Conservation (phyloP, 2,329 filamentous ascomycete genomes). For the Torrubiellomyces zombiae region DNA sequence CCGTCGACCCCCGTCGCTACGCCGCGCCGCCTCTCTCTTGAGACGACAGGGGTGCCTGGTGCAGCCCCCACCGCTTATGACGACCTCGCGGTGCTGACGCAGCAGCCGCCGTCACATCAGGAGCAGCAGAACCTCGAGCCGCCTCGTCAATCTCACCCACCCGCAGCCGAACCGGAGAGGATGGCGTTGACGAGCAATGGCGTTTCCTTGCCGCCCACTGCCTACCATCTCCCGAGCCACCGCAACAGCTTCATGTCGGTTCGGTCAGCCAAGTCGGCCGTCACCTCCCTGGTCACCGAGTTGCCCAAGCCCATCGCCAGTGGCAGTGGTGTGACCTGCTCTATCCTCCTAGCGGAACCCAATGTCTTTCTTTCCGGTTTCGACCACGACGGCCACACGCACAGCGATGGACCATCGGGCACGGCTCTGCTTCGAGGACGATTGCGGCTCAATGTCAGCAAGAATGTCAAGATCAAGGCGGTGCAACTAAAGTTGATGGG, state of each 20-base stretch:
- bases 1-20: not conserved
- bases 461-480: constrained; percentile 84
- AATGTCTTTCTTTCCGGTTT: constrained; percentile 67
- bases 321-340: constrained; percentile 58
- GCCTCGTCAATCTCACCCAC: constrained; percentile 1
- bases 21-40: no score
- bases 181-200: constrained; percentile 11
- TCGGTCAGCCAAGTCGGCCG: constrained; percentile 31
- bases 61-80: no score
- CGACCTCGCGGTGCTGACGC: no score
- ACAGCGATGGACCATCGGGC: constrained; percentile 40
- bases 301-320: constrained; percentile 60
- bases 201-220: constrained; percentile 7
- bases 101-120: constrained; percentile 3
- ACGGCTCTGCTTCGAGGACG: constrained; percentile 78
- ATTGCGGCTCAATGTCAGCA: constrained; percentile 65
- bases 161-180: constrained; percentile 2
- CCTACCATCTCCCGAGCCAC: constrained; percentile 15
- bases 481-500: constrained; percentile 77
- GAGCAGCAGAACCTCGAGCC: constrained; percentile 4
- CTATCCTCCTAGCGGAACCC: constrained; percentile 63
- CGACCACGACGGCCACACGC: constrained; percentile 46
- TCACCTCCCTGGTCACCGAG: constrained; percentile 35
- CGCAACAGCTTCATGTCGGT: constrained; percentile 34
- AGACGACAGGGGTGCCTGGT: no score